Base-by-base conservation (phyloP, 495 filamentous ascomycete species). In the Diplogelasinospora grovesii region DNA sequence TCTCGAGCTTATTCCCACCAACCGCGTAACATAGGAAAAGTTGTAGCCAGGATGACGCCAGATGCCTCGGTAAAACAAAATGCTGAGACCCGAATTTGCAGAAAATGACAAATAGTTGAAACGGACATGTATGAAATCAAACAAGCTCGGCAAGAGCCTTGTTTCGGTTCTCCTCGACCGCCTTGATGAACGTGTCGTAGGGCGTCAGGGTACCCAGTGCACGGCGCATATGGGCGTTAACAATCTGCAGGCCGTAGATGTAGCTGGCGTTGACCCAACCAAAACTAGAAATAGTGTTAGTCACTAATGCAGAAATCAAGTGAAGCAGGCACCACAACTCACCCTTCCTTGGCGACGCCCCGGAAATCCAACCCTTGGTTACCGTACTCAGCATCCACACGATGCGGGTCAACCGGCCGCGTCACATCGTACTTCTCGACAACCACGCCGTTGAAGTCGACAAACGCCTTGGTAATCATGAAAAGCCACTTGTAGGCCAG, bases 341-440 rank as follows among this genome's bases (percentile, higher is more conserved):
- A 96, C 92, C 92, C 92, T 77, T 97, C 93, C 47, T 82, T 84
- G 8, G 89, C 84, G 40, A 90, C 90, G 22, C 89, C 89, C 61
- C 88, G 90, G 72, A 98, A 95, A 52, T 94, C 85, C 15, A 80
- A 61, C 1, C 92, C 92, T 59, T 98, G 92, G 56, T 98, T 98
- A 2, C 92, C 92, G 57, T 98, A 98, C 63, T 98, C 92, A 42
- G 92, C 92, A 56, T 87, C 84, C 6, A 98, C 92, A 16, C 83
- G 79, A 58, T 97, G 92, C 19, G 92, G 86, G 51, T 90, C 87
- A 48, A 89, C 77, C 16, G 79, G 79, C 37, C 86, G 67, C 32
- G 92, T 97, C 31, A 98, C 92, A 63, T 98, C 85, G 66, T 98
- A 98, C 61, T 98, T 98, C 67, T 98, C 92, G 1, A 96, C 92